These are phyloP conservation scores for Syzygium jambos DNA, from an alignment of 345 rosid genomes.

Conservation along the genomic window DNA sequence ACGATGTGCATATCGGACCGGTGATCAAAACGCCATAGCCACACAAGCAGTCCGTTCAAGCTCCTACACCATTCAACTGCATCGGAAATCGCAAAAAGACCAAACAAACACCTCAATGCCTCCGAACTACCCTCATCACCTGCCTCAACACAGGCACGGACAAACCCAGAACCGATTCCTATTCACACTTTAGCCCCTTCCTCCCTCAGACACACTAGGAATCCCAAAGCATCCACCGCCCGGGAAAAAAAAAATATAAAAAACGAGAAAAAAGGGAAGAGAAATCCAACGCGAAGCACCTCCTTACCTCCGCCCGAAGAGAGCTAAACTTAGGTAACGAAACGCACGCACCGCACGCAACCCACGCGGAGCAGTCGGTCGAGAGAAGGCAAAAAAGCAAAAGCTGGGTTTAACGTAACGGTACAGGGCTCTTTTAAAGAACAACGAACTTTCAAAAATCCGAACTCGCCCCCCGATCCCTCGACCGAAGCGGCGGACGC, in stretches of 20 bases:
- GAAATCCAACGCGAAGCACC: neutral
- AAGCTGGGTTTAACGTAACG: neutral
- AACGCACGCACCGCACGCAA: neutral
- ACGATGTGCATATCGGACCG: too few species aligned
- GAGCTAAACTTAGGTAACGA: neutral
- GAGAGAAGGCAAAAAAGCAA: neutral
- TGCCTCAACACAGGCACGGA: neutral
- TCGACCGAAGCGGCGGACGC: neutral
- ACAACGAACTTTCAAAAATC: neutral
- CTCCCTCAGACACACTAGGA: neutral
- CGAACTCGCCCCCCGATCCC: neutral
- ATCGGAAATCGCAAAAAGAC: neutral
- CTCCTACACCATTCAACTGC: neutral
- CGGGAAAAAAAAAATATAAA: neutral
- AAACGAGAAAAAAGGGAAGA: neutral
- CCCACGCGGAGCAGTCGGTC: neutral
- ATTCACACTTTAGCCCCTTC: neutral
- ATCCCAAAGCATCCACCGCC: neutral
- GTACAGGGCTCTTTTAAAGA: neutral
- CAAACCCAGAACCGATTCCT: neutral
- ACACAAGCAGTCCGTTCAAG: neutral
- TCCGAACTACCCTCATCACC: neutral
- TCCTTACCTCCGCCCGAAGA: neutral
- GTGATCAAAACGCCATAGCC: neutral
- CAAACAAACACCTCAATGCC: neutral